Percentiles rank a stretch among this genome's conserved stretches.
phyloP scores from a whole-genome alignment of 2,329 filamentous ascomycete species.

The Aspergillus sojae region DNA sequence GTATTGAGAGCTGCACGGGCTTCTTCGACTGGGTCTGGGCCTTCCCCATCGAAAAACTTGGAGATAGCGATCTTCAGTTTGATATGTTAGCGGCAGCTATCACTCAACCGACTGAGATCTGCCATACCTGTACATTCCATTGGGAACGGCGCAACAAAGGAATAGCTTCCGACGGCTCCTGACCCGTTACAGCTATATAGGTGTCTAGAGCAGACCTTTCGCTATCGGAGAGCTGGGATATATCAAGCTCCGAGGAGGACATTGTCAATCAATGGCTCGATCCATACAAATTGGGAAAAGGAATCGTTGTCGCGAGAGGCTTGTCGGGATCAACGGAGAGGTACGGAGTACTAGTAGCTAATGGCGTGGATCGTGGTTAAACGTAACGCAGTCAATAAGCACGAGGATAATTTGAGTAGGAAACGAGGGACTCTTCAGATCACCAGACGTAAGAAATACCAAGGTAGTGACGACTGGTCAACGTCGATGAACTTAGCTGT shows the following conservation, averaged over 20 bases:
- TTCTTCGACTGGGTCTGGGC: constrained; percentile 77
- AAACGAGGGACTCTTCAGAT: neutral
- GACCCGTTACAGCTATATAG: constrained; percentile 84
- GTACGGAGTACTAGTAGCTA: neutral
- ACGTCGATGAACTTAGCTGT: constrained; percentile 15
- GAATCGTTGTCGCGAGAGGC: neutral
- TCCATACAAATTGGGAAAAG: constrained; percentile 25
- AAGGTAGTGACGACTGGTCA: neutral
- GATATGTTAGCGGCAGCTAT: neutral
- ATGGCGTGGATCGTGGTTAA: neutral
- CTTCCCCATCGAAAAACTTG: constrained; percentile 97
- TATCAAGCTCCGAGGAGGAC: constrained; percentile 53
- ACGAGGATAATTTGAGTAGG: neutral
- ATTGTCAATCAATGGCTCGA: constrained; percentile 34
- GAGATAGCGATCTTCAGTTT: constrained; percentile 79
- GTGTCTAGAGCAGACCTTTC: constrained; percentile 87
- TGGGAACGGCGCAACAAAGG: constrained; percentile 81
- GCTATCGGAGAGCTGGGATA: constrained; percentile 70
- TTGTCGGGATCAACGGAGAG: neutral
- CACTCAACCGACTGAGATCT: neutral
- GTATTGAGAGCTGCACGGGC: constrained; percentile 65
- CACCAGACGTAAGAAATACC: neutral
- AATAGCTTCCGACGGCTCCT: constrained; percentile 74
- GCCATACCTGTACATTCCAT: constrained; percentile 85
- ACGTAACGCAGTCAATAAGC: neutral